Base-by-base conservation (phyloP, 108 stramenopile genomes). In the Pseudonitzschia multistriata region DNA sequence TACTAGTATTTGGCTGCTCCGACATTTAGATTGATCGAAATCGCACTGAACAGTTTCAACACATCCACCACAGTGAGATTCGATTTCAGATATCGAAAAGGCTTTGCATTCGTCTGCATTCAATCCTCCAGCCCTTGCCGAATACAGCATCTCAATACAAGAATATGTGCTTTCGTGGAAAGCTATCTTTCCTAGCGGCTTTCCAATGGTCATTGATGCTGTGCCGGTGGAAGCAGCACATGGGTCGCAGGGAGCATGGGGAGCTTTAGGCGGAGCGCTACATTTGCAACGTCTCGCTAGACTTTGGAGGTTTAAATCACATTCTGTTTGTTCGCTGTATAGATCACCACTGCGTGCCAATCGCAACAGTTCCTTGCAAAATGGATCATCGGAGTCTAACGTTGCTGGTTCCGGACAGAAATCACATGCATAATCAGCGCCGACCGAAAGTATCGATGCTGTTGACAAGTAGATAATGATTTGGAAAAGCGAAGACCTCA, bases 121-220 rank as follows among this genome's bases (percentile, higher is more conserved):
- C 57, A 59, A 29, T 59, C 57, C 57, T 7, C 57, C 57, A 15
- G 10, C 15, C 31, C 57, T 8, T 59, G 57, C 57, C 31, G 57
- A 35, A 29, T 59, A 59, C 4, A 59, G 57, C 57, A 59, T 59
- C 34, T 59, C 57, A 3, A 30, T 59, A 59, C 57, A 59, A 14
- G 57, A 36, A 35, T 59, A 59, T 17, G 33, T 15, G 28, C 57
- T 30, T 59, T 30, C 57, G 31, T 35, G 15, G 29, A 59, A 29
- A 13, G n/a, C 14, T 29, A 35, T 17, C 13, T 35, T 59, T 35
- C 57, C 57, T 10, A n/a, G 4, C 13, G 57, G 11, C 11, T 59
- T 14, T 33, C 19, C 13, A 0, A 59, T 30, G 14, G 57, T 59
- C 28, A 3, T 59, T 2, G 31, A 33, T 15, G 6, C 33, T 6